A percentile compares a stretch with the other conserved stretches of the same genome.
These are phyloP conservation scores for Ceratocystis smalleyi DNA, from an alignment of 2,329 filamentous ascomycete species.

Conservation along the genomic window DNA sequence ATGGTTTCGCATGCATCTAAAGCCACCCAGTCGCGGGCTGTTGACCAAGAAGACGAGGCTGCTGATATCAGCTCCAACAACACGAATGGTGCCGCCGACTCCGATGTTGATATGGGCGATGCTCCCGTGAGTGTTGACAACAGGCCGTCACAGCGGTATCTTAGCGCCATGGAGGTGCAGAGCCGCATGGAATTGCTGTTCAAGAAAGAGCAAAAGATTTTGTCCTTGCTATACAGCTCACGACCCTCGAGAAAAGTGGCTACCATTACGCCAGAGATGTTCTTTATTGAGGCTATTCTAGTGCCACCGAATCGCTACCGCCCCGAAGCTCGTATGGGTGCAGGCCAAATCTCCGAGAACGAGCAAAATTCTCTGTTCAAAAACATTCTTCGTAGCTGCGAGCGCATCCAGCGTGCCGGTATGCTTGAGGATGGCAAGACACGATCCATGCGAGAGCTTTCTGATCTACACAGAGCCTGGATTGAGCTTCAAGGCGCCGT, in stretches of 20 bases:
- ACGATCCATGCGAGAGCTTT: slow-evolving; percentile 39
- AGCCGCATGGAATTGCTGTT: slow-evolving; percentile 68
- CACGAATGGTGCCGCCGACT: slow-evolving; percentile 45
- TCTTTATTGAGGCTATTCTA: slow-evolving; percentile 74
- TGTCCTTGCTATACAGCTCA: slow-evolving; percentile 73
- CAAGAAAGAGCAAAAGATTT: slow-evolving; percentile 68
- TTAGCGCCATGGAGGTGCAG: slow-evolving; percentile 70
- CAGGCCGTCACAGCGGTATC: slow-evolving; percentile 47
- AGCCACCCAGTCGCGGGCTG: slow-evolving; percentile 18
- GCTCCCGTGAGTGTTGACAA: slow-evolving; percentile 26
- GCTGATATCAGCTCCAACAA: slow-evolving; percentile 26
- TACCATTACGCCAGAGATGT: slow-evolving; percentile 67
- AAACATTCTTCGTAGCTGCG: slow-evolving; percentile 60
- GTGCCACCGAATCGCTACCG: slow-evolving; percentile 88
- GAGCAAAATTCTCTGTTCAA: slow-evolving; percentile 83
- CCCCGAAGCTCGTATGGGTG: slow-evolving; percentile 68
- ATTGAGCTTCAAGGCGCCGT: slow-evolving; percentile 74
- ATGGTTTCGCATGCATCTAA: slow-evolving; percentile 33
- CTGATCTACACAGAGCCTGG: slow-evolving; percentile 67
- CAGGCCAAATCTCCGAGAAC: slow-evolving; percentile 69
- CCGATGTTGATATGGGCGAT: slow-evolving; percentile 26
- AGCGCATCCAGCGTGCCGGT: slow-evolving; percentile 26
- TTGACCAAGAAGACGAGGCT: slow-evolving; percentile 45
- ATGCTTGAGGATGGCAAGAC: neutral
- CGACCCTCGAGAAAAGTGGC: slow-evolving; percentile 44